Evolutionary conservation across 805 yeast genomes (phyloP).

Genomic region (Saccharomyces kudriavzevii): DNA sequence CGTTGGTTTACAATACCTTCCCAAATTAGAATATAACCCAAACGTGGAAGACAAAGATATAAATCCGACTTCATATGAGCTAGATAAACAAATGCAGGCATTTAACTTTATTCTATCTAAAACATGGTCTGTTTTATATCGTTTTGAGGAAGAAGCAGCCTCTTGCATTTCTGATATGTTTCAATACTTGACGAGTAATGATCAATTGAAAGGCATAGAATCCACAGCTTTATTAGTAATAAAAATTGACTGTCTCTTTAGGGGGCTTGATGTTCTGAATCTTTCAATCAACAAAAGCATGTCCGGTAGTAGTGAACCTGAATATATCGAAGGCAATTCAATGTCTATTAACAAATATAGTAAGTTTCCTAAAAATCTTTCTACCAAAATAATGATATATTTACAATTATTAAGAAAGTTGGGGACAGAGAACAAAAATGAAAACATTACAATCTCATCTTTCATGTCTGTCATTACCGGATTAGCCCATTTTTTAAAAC

Average conservation of each 20-base stretch:
- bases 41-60: slow-evolving; percentile 22
- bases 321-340: slow-evolving; percentile 2
- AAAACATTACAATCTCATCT: slow-evolving; percentile 41
- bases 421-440: slow-evolving; percentile 29
- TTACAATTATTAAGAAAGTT: slow-evolving; percentile 70
- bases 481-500: slow-evolving; percentile 84
- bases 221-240: slow-evolving; percentile 67
- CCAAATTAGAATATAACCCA: slow-evolving; percentile 19
- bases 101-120: slow-evolving; percentile 52
- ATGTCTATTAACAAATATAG: slow-evolving; percentile 11
- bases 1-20: slow-evolving; percentile 38
- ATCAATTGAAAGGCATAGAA: slow-evolving; percentile 55
- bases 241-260: slow-evolving; percentile 68
- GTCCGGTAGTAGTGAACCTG: slow-evolving; percentile 1
- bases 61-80: slow-evolving; percentile 38
- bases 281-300: slow-evolving; percentile 12
- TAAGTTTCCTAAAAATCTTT: slow-evolving; percentile 71
- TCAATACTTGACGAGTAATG: slow-evolving; percentile 67
- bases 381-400: slow-evolving; percentile 85
- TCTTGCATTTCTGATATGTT: slow-evolving; percentile 87
- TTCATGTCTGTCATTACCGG: slow-evolving; percentile 79
- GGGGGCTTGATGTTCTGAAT: slow-evolving; percentile 54
- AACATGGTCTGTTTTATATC: slow-evolving; percentile 82
- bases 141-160: slow-evolving; percentile 86
- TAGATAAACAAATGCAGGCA: slow-evolving; percentile 51